Evolutionary conservation across 2,329 filamentous ascomycete genomes (phyloP), one percentile per base, ranked within the genome.

Genomic region (Didymella arachidicola): DNA sequence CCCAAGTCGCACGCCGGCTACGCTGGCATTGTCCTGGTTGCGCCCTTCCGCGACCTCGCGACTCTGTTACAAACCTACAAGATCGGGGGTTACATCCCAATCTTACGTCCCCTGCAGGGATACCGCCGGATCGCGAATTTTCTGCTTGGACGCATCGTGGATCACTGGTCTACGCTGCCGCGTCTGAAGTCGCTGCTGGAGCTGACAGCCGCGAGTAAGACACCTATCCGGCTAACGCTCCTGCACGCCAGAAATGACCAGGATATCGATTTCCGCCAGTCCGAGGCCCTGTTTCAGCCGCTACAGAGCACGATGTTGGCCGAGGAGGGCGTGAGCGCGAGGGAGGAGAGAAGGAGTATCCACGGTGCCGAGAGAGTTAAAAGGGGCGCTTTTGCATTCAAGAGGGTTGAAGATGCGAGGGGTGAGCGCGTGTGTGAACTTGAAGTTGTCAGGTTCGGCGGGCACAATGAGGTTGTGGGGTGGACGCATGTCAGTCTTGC

Each of bases 171-270:
- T 46, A 92, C 91, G 0, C 85, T 85, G 0, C 80, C 84, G 27
- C 84, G 93, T 4, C 79, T 97, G 10, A 79, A 80, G 52, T 85
- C 82, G 44, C 78, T 87, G 65, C 83, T 85, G 74, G 77, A 43
- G 2, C 32, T 46, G 4, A 83, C 78, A 61, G 81, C 70, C 62
- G 63, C 60, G 14, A 10, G 44, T 1, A 39, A 53, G 1, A 57
- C 63, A 25, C 54, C 66, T 0, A 55, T 95, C 10, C 83, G 88
- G 22, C 78, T 97, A 19, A 87, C 85, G 42, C 79, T 97, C 41
- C 79, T 98, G 2, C 94, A 97, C 69, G 91, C 93, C 16, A 83
- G 84, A 53, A 86, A 97, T 70, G 94, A 98, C 73, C 80, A 81
- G 58, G 92, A 97, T 67, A 97, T 98, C 59, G 88, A 91, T 0